Evolutionary conservation across 2,329 filamentous ascomycete genomes (phyloP), one percentile per base, ranked within the genome.

Genomic region (Sarocladiaceae sp.): DNA sequence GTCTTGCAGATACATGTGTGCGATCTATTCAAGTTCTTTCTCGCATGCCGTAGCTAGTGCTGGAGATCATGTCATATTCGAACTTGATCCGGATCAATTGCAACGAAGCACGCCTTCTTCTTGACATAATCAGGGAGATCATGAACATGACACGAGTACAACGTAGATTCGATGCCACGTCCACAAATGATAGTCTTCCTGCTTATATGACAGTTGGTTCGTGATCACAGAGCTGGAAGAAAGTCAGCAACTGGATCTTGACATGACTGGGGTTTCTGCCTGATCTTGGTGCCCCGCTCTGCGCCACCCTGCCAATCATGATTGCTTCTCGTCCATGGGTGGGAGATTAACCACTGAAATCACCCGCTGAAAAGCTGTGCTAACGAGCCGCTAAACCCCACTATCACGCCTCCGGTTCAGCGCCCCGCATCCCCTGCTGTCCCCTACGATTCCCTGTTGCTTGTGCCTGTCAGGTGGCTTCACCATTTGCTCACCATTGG

Each of bases 291-390:
- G 4, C 17, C 15, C 44, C 44, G 26, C 33, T 33, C 26, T 20
- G 26, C 3, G 17, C 22, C 23, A 11, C 5, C 22, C n/a, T 5
- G 6, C 44, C 44, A 48, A 48, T 48, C 26, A 48, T 5, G 4
- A n/a, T n/a, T n/a, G n/a, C n/a, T n/a, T 7, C 11, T 5, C 26
- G 25, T 22, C n/a, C 44, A 48, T 18, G 44, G 44, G 20, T 48
- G 44, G 26, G 44, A 48, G 44, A 48, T 48, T 48, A 48, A 26
- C 44, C 44, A 48, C 44, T 48, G 44, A 10, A 31, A n/a, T 46
- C 40, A 29, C 6, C 40, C 40, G 40, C 40, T 46, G 40, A 20
- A 46, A 15, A 46, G 40, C 8, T n/a, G 22, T 48, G 20, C 40
- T 40, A 25, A 44, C 23, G 22, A 44, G 10, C 23, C 20, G 20